A percentile compares a stretch with the other conserved stretches of the same genome.
Evolutionary conservation across 129 eudicot genomes (phyloP).

Genomic region (Dittrichia graveolens): DNA sequence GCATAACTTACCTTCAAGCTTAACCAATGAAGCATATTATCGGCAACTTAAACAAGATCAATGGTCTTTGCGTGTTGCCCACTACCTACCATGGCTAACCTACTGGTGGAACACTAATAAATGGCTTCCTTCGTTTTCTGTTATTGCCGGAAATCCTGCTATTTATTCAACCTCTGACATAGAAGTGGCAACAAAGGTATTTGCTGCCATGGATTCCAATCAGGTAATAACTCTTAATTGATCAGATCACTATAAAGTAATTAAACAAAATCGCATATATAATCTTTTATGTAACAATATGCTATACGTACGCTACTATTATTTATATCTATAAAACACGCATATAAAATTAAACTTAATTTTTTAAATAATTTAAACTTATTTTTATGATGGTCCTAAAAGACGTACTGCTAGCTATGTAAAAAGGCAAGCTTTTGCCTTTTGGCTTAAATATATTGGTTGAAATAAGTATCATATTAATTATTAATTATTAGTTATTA

Average conservation of each 20-base stretch:
- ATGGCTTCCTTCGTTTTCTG: constrained; percentile 48
- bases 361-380: too few species aligned
- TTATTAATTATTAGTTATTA: too few species aligned
- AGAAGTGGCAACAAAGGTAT: constrained; percentile 32
- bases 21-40: constrained; percentile 46
- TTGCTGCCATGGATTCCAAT: constrained; percentile 12
- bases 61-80: constrained; percentile 72
- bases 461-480: too few species aligned
- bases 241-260: neutral
- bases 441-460: too few species aligned
- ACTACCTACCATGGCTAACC: constrained; percentile 65
- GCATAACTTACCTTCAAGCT: constrained; percentile 63
- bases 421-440: too few species aligned
- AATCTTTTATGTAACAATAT: too few species aligned
- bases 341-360: too few species aligned
- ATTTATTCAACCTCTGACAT: constrained; percentile 44
- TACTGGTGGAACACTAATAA: constrained; percentile 79
- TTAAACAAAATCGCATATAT: too few species aligned
- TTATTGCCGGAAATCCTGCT: constrained; percentile 33
- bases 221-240: constrained; percentile 2
- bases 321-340: too few species aligned
- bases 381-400: too few species aligned
- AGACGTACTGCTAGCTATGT: too few species aligned
- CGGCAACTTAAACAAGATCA: constrained; percentile 54
- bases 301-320: too few species aligned